These are phyloP conservation scores for Candida gigantensis DNA, from an alignment of 1,139 yeast species.

Conservation along the genomic window DNA sequence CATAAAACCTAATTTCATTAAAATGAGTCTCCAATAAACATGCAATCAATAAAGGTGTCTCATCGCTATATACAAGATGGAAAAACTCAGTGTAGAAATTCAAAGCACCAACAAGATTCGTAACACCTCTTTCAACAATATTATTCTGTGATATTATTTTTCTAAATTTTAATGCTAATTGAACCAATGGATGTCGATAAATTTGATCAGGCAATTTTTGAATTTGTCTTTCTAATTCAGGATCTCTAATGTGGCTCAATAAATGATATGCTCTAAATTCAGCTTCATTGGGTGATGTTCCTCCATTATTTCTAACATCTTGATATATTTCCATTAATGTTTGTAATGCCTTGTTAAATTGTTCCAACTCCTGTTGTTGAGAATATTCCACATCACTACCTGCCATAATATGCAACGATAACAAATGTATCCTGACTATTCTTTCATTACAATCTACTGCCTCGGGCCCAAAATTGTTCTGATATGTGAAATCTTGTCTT, in stretches of 20 bases:
- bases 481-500: conserved; percentile 95
- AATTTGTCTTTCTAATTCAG: conserved; percentile 77
- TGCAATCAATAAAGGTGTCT: conserved; percentile 68
- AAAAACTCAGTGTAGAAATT: conserved; percentile 71
- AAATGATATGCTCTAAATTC: conserved; percentile 91
- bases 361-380: conserved; percentile 94
- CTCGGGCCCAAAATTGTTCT: conserved; percentile 90
- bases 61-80: conserved; percentile 44
- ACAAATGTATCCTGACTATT: conserved; percentile 84
- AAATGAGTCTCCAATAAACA: conserved; percentile 81
- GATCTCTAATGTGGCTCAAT: conserved; percentile 77
- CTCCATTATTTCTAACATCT: conserved; percentile 72
- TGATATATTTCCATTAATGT: conserved; percentile 86
- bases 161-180: conserved; percentile 70
- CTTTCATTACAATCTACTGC: conserved; percentile 91
- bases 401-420: conserved; percentile 86
- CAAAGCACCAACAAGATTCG: conserved; percentile 59
- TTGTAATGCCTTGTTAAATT: conserved; percentile 87
- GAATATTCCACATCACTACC: conserved; percentile 77
- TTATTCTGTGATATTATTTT: conserved; percentile 66
- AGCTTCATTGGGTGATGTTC: conserved; percentile 78
- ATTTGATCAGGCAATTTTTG: conserved; percentile 67
- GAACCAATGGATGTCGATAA: conserved; percentile 58
- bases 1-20: conserved; percentile 76
- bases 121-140: conserved; percentile 57